phyloP scores from a whole-genome alignment of 257 asterid genomes.

The Capsicum baccatum region DNA sequence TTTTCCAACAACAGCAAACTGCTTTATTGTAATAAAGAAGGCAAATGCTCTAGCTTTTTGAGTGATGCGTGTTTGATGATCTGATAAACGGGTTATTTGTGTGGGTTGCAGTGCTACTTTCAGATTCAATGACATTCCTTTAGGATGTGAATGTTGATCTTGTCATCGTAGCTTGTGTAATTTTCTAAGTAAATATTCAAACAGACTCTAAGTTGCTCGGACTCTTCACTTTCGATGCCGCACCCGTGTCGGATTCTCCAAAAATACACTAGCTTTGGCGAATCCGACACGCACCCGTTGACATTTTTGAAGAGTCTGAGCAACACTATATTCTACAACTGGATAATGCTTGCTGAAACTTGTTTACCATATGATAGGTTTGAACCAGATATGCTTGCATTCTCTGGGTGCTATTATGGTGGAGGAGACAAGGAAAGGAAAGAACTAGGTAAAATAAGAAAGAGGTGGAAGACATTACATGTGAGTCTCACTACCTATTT shows the following conservation, averaged over 20 bases:
- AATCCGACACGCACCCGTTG: too few relatives aligned
- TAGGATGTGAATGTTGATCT: slow-evolving; percentile 6
- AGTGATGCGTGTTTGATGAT: not conserved
- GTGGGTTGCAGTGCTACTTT: not conserved
- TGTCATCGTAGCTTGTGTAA: not conserved
- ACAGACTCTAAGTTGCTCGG: too few relatives aligned
- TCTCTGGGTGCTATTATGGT: slow-evolving; percentile 81
- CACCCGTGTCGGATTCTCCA: too few relatives aligned
- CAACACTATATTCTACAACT: not conserved
- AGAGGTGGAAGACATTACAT: slow-evolving; percentile 71
- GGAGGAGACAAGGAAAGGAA: slow-evolving; percentile 66
- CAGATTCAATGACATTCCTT: not conserved
- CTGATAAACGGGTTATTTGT: not conserved
- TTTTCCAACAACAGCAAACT: not conserved
- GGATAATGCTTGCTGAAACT: slow-evolving; percentile 15
- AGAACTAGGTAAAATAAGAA: slow-evolving; percentile 60
- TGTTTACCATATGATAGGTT: slow-evolving; percentile 47
- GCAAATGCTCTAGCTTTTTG: not conserved
- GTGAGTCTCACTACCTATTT: slow-evolving; percentile 44
- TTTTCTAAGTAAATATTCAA: not conserved
- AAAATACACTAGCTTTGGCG: too few relatives aligned
- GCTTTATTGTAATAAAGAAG: not conserved
- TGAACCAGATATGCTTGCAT: slow-evolving; percentile 88
- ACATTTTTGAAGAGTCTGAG: too few relatives aligned
- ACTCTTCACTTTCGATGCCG: too few relatives aligned